These are phyloP conservation scores for Trichoderma koningiopsis DNA, from an alignment of 2,329 filamentous ascomycete species.

Conservation along the genomic window DNA sequence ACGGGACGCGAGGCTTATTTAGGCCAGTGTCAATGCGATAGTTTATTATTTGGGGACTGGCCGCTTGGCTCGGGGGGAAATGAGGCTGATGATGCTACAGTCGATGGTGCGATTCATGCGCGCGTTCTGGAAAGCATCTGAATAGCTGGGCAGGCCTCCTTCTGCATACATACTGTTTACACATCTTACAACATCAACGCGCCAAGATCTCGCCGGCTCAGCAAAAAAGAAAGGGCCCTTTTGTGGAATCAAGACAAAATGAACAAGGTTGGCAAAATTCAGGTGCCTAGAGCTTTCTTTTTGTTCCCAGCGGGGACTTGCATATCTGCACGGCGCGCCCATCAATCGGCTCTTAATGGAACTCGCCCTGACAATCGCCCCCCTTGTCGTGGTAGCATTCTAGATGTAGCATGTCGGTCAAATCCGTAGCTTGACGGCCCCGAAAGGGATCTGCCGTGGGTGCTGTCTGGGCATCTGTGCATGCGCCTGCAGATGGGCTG, in stretches of 20 bases:
- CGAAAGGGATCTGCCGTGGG: slow-evolving; percentile 10
- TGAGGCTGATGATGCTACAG: background rate
- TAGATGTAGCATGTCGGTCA: background rate
- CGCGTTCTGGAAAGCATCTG: background rate
- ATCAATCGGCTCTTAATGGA: background rate
- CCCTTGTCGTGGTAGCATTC: background rate
- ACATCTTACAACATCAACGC: background rate
- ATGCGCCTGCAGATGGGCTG: background rate
- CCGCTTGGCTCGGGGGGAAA: background rate
- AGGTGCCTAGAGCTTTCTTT: background rate
- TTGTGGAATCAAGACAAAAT: background rate
- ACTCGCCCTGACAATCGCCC: background rate
- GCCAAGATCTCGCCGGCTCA: background rate
- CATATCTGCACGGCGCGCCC: background rate
- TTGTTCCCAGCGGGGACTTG: background rate
- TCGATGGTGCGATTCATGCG: slow-evolving; percentile 6
- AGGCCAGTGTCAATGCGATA: background rate
- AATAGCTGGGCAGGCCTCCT: no score
- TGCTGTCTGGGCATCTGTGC: background rate
- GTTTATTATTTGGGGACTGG: background rate
- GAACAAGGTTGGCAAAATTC: background rate
- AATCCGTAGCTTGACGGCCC: slow-evolving; percentile 17
- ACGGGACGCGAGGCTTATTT: slow-evolving; percentile 6
- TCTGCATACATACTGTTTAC: no score
- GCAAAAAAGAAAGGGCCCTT: background rate